phyloP scores from a whole-genome alignment of 495 filamentous ascomycete species.

The Achaetomiella virescens region DNA sequence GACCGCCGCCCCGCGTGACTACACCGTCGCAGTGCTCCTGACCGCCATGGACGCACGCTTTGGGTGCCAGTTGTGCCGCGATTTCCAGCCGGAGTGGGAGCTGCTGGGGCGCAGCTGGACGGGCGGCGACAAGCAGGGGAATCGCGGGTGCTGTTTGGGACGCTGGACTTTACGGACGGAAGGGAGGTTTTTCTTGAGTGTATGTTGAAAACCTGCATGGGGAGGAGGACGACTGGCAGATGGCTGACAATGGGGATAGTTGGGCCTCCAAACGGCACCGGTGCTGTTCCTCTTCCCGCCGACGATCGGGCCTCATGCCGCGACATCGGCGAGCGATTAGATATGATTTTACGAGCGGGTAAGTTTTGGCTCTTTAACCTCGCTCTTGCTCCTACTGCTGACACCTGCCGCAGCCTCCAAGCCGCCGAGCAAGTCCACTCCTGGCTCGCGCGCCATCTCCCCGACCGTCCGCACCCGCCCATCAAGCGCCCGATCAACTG shows the following conservation, averaged over 20 bases:
- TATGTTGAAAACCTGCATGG: conserved; percentile 32
- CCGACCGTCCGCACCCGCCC: conserved; percentile 63
- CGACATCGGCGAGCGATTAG: conserved; percentile 58
- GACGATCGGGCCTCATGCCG: conserved; percentile 77
- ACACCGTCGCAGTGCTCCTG: conserved; percentile 73
- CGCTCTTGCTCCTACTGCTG: not conserved
- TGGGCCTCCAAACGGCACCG: conserved; percentile 91
- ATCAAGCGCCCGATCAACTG: conserved; percentile 86
- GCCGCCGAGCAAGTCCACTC: conserved; percentile 69
- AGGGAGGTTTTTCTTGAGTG: conserved; percentile 83
- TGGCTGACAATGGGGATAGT: conserved; percentile 39
- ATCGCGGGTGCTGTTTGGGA: conserved; percentile 71
- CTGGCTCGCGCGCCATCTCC: conserved; percentile 75
- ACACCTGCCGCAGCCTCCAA: conserved; percentile 49
- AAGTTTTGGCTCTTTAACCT: conserved; percentile 22
- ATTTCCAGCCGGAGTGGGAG: conserved; percentile 94
- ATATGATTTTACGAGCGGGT: conserved; percentile 84
- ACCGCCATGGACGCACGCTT: conserved; percentile 82
- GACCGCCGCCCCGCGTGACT: conserved; percentile 72
- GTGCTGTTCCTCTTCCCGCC: conserved; percentile 85
- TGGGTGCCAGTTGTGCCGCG: conserved; percentile 78
- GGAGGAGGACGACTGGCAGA: not conserved
- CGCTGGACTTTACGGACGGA: conserved; percentile 83
- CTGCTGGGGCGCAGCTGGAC: conserved; percentile 82
- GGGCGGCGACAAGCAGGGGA: conserved; percentile 67